These are phyloP conservation scores for Micromonas pusilla DNA, from an alignment of 139 green algal genomes.

Conservation along the genomic window DNA sequence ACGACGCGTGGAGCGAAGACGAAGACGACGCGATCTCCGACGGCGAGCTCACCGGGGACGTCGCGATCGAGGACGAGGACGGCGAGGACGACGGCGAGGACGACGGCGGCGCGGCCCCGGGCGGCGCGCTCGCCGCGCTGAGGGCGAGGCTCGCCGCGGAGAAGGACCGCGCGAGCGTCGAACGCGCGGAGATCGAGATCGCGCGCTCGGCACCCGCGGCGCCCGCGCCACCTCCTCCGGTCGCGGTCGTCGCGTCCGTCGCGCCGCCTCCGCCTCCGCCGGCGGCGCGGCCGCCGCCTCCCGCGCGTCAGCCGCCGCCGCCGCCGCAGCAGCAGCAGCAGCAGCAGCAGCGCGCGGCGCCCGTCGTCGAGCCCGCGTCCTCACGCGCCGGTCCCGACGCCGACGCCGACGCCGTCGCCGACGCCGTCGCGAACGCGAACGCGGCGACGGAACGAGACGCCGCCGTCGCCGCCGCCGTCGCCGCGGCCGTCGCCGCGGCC, in stretches of 20 bases:
- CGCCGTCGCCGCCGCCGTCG: too few relatives aligned
- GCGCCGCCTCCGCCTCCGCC: too few relatives aligned
- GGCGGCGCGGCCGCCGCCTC: neutral
- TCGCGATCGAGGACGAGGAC: neutral
- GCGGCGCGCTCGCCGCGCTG: neutral
- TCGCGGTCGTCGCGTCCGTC: neutral
- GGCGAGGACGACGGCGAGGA: neutral
- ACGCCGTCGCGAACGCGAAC: neutral
- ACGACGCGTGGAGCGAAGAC: neutral
- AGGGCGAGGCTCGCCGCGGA: neutral
- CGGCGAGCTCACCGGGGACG: neutral
- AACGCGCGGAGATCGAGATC: too few relatives aligned
- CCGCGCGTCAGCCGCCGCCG: neutral
- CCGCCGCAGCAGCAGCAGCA: too few relatives aligned
- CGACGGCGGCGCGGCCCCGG: neutral
- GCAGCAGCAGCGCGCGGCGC: neutral
- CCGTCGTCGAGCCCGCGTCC: too few relatives aligned
- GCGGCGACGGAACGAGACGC: too few relatives aligned
- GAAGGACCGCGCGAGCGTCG: too few relatives aligned
- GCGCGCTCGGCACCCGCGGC: too few relatives aligned
- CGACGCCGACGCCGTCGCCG: too few relatives aligned
- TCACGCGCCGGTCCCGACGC: too few relatives aligned
- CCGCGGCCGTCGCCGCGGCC: neutral
- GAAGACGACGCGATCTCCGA: slow-evolving; percentile 3
- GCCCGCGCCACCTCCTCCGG: too few relatives aligned